Evolutionary conservation across 441 rosid genomes (phyloP).

Genomic region (Arabidopsis hybrid): DNA sequence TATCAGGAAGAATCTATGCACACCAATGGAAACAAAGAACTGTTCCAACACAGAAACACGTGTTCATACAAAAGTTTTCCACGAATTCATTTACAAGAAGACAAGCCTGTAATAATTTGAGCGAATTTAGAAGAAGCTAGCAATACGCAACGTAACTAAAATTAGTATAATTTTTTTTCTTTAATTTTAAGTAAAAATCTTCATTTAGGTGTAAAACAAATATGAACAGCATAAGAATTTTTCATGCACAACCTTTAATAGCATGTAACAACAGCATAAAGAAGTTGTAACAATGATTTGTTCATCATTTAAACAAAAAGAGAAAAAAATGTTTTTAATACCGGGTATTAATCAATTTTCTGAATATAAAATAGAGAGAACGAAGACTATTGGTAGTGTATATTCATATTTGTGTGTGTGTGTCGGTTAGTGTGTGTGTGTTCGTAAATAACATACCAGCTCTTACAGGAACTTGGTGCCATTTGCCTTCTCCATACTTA

Average conservation of each 20-base stretch:
- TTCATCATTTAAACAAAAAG: background rate
- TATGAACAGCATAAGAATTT: background rate
- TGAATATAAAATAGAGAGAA: background rate
- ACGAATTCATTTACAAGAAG: background rate
- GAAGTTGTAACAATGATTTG: background rate
- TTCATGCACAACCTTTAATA: background rate
- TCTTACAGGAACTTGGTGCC: conserved; percentile 58
- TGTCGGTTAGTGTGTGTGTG: background rate
- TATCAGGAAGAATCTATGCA: conserved; percentile 31
- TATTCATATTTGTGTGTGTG: no score
- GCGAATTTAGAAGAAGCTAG: no score
- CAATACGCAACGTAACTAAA: no score
- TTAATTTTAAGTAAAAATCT: background rate
- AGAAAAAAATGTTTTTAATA: background rate
- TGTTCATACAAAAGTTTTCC: background rate
- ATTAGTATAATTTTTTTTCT: background rate
- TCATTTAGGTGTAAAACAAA: background rate
- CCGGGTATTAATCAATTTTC: background rate
- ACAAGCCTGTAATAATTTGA: background rate
- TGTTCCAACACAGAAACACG: background rate
- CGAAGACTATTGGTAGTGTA: background rate
- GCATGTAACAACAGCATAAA: no score
- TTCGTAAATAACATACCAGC: conserved; percentile 47
- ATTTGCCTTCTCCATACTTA: conserved; percentile 59
- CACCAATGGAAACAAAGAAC: conserved; percentile 7